Conservation (phyloP, 768 basidiomycete species). For the Xerocomellus amylosporus region DNA sequence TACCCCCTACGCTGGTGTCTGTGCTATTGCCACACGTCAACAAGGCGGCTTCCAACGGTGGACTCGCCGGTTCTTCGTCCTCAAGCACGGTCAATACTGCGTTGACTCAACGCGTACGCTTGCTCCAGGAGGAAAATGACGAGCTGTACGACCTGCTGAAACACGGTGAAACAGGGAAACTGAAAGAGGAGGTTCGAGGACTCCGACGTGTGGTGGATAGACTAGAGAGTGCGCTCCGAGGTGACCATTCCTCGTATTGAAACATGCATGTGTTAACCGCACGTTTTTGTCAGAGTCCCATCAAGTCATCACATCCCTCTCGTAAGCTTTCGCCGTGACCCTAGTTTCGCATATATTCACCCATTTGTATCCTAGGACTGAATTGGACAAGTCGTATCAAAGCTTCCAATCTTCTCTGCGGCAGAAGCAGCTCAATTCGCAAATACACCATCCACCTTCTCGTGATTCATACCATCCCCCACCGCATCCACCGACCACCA, state of each 20-base stretch:
- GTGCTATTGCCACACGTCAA: constrained; percentile 67
- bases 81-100: constrained; percentile 67
- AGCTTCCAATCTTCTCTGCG: constrained; percentile 48
- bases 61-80: constrained; percentile 32
- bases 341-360: constrained; percentile 10
- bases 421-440: constrained; percentile 35
- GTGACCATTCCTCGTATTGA: constrained; percentile 37
- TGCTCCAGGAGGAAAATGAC: constrained; percentile 85
- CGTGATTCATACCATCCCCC: constrained; percentile 43
- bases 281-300: constrained; percentile 61
- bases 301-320: constrained; percentile 61
- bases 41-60: constrained; percentile 33
- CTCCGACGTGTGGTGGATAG: constrained; percentile 64
- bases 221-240: constrained; percentile 74
- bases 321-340: constrained; percentile 48
- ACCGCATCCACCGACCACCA: constrained; percentile 32
- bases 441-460: constrained; percentile 37
- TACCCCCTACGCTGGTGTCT: constrained; percentile 70
- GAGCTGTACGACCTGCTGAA: constrained; percentile 77
- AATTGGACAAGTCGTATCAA: constrained; percentile 75
- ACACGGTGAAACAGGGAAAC: constrained; percentile 69
- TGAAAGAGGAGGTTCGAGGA: constrained; percentile 78
- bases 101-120: constrained; percentile 66
- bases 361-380: constrained; percentile 46
- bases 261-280: constrained; percentile 7